Base-by-base conservation (phyloP, 352 stramenopile genomes). In the Phytophthora melonis region DNA sequence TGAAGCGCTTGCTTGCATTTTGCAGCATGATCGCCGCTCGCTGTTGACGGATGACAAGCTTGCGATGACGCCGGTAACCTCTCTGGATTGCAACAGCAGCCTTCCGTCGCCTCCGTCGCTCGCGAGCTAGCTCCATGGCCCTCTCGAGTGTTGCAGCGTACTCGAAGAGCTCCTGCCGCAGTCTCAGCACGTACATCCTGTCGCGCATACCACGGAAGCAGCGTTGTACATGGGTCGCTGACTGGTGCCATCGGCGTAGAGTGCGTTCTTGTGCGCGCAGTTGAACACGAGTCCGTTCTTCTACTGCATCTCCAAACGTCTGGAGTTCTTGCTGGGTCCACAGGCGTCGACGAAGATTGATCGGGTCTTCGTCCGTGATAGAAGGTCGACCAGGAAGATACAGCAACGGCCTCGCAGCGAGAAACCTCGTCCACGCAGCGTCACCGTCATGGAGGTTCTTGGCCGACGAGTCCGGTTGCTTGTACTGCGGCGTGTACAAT, bases 381-480 rank as follows among this genome's bases (percentile, higher is more conserved):
- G 83, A 53, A 54, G 65, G 68, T 25, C 84, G 73, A 61, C 80
- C 72, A 13, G 83, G 80, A 5, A 93, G 71, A 64, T 92, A 91
- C 23, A 92, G 8, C 58, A 83, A 47, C 13, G 83, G 70, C 1
- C 74, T 68, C 18, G 61, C 23, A 14, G 41, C 58, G 7, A 80
- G 60, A 55, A 93, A 83, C 36, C 57, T 62, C 16, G 66, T 71
- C 86, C 84, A 87, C 36, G 34, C 63, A 23, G 68, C 23, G 8
- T 77, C 56, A 19, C 68, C 72, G n/a, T 78, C 41, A 9, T 23
- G 64, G 16, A 80, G 71, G 5, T 63, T 72, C 13, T 76, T 60
- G 0, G 13, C 16, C n/a, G 55, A 18, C 1, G 72, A 36, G 3
- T 62, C 45, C 7, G 57, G 58, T 16, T 77, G 75, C 32, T 72